Conservation (phyloP, 495 filamentous ascomycete species). For the Arthonia radiata region DNA sequence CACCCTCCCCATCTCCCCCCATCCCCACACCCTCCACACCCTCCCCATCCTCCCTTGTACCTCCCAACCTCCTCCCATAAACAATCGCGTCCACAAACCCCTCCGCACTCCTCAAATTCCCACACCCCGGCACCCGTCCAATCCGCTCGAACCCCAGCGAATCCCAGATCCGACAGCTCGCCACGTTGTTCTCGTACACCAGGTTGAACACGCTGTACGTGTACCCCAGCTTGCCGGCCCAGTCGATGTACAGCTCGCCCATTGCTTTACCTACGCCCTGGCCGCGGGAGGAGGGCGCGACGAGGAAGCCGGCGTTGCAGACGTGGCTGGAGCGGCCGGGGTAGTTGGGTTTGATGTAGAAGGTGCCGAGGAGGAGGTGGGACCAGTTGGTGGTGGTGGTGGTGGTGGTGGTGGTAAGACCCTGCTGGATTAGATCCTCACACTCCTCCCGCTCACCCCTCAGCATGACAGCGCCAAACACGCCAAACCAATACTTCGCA, state of each 20-base stretch:
- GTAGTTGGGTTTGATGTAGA: conserved; percentile 95
- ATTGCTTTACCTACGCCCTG: conserved; percentile 76
- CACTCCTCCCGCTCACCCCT: conserved; percentile 50
- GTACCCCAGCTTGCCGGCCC: conserved; percentile 83
- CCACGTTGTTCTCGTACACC: conserved; percentile 93
- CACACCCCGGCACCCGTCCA: conserved; percentile 69
- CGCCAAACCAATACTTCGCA: conserved; percentile 81
- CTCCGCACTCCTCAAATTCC: conserved; percentile 58
- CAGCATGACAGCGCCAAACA: conserved; percentile 84
- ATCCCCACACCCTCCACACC: no score
- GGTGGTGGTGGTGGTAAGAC: no score
- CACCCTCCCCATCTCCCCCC: no score
- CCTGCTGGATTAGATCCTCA: conserved; percentile 25
- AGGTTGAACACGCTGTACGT: conserved; percentile 95
- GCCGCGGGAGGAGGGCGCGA: conserved; percentile 73
- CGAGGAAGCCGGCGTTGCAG: conserved; percentile 87
- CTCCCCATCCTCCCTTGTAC: no score
- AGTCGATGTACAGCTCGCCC: conserved; percentile 86
- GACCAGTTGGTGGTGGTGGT: no score
- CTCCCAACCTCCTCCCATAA: conserved; percentile 75
- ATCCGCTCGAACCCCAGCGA: conserved; percentile 95
- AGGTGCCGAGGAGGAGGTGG: conserved; percentile 79
- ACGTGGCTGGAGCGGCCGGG: conserved; percentile 88
- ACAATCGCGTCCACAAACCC: conserved; percentile 86
- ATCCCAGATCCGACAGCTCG: conserved; percentile 90